Percentiles rank a stretch among this genome's conserved stretches.
Conservation (phyloP, 1,139 yeast species). For the Ogataea hybrid region DNA sequence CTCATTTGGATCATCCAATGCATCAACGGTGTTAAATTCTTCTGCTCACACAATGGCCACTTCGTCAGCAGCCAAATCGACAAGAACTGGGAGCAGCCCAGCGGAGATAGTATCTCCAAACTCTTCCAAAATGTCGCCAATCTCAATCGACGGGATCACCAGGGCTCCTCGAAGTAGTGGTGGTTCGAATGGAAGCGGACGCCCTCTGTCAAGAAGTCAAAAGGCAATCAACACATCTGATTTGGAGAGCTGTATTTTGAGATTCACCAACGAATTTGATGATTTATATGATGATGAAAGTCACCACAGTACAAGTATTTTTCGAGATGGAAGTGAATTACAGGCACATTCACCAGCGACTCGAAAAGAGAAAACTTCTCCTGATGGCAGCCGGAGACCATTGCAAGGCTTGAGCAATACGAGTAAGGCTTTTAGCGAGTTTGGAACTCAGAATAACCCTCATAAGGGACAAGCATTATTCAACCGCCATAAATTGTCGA, state of each 20-base stretch:
- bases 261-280: slow-evolving; percentile 38
- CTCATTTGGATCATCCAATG: background rate
- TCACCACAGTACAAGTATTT: slow-evolving; percentile 25
- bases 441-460: no score
- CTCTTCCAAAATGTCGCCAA: slow-evolving; percentile 15
- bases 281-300: slow-evolving; percentile 33
- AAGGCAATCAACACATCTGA: slow-evolving; percentile 35
- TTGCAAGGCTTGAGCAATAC: background rate
- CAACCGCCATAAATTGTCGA: no score
- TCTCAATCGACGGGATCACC: slow-evolving; percentile 9
- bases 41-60: background rate
- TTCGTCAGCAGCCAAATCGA: background rate
- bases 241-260: slow-evolving; percentile 36
- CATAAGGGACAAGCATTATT: no score
- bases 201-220: slow-evolving; percentile 31
- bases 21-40: background rate
- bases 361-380: no score
- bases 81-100: slow-evolving; percentile 3
- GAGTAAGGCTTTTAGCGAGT: background rate
- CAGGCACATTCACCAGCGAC: slow-evolving; percentile 1
- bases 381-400: no score
- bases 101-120: slow-evolving; percentile 3
- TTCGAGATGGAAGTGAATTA: slow-evolving; percentile 21
- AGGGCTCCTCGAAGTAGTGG: slow-evolving; percentile 10
- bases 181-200: slow-evolving; percentile 17